phyloP scores from a whole-genome alignment of 2,329 filamentous ascomycete species.

The Escovopsis sp. region DNA sequence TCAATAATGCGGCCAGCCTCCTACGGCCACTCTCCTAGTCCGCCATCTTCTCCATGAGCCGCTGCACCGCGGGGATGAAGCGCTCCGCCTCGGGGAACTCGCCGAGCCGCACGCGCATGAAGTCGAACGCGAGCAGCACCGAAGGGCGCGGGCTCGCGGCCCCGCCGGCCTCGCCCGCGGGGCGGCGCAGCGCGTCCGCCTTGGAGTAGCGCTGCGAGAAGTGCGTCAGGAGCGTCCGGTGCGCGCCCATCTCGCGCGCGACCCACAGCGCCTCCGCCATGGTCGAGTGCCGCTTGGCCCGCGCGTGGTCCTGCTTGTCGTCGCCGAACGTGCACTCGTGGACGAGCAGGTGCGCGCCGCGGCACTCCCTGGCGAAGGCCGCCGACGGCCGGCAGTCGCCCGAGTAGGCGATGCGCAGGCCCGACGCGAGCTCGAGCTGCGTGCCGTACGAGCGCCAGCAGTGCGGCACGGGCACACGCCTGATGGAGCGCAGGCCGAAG shows the following conservation, averaged over 20 bases:
- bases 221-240: slow-evolving; percentile 74
- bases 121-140: slow-evolving; percentile 62
- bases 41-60: slow-evolving; percentile 32
- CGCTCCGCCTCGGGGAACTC: slow-evolving; percentile 54
- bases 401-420: slow-evolving; percentile 81
- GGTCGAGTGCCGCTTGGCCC: slow-evolving; percentile 82
- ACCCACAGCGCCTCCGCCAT: slow-evolving; percentile 72
- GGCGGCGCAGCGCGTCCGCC: slow-evolving; percentile 17
- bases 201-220: slow-evolving; percentile 92
- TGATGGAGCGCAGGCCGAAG: slow-evolving; percentile 51
- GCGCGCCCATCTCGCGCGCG: slow-evolving; percentile 63
- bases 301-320: slow-evolving; percentile 61
- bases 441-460: slow-evolving; percentile 67
- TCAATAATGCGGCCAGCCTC: no score
- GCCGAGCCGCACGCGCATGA: slow-evolving; percentile 58
- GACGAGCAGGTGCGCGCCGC: slow-evolving; percentile 66
- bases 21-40: background rate
- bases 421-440: slow-evolving; percentile 61
- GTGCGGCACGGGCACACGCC: slow-evolving; percentile 57
- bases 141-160: no score
- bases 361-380: slow-evolving; percentile 55
- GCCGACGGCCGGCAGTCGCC: slow-evolving; percentile 78
- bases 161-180: slow-evolving; percentile 16
- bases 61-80: slow-evolving; percentile 42
- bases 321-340: slow-evolving; percentile 97